phyloP scores from a whole-genome alignment of 1,284 basidiomycete genomes.

The Trametes hirsuta region DNA sequence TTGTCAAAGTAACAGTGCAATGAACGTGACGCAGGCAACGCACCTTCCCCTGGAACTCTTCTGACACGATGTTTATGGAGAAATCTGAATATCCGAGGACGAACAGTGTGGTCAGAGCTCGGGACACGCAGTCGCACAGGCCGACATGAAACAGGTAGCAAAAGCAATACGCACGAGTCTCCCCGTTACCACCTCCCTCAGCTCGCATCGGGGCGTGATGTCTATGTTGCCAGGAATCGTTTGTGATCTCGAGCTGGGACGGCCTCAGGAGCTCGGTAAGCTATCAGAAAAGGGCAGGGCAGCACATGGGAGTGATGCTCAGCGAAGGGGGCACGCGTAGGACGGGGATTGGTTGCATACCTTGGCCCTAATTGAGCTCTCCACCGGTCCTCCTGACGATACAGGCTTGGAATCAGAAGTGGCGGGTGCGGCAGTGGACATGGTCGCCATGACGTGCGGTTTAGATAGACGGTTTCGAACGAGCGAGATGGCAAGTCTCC shows the following conservation, averaged over 20 bases:
- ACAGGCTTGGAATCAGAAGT: conserved; percentile 15
- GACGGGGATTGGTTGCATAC: conserved; percentile 35
- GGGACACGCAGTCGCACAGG: not conserved
- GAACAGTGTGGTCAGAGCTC: not conserved
- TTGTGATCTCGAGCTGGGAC: conserved; percentile 60
- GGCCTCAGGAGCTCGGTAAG: conserved; percentile 61
- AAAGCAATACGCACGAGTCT: conserved; percentile 64
- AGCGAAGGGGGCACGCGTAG: conserved; percentile 4
- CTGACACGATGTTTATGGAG: conserved; percentile 69
- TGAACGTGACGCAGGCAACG: not conserved
- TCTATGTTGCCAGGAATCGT: conserved; percentile 78
- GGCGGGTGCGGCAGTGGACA: conserved; percentile 23
- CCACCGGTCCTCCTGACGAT: conserved; percentile 43
- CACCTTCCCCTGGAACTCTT: conserved; percentile 74
- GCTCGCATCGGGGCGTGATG: conserved; percentile 78
- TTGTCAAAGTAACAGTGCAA: conserved; percentile 6
- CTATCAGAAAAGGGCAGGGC: conserved; percentile 38
- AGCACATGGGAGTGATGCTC: conserved; percentile 3
- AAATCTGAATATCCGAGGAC: conserved; percentile 58
- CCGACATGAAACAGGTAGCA: conserved; percentile 12
- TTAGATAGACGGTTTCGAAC: conserved; percentile 27
- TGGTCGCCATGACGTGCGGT: conserved; percentile 26
- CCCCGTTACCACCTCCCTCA: conserved; percentile 60
- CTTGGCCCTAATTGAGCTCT: conserved; percentile 56
- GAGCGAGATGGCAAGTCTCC: conserved; percentile 25